Evolutionary conservation across 2,329 filamentous ascomycete species (phyloP).

Genomic region (Fusarium clavum): DNA sequence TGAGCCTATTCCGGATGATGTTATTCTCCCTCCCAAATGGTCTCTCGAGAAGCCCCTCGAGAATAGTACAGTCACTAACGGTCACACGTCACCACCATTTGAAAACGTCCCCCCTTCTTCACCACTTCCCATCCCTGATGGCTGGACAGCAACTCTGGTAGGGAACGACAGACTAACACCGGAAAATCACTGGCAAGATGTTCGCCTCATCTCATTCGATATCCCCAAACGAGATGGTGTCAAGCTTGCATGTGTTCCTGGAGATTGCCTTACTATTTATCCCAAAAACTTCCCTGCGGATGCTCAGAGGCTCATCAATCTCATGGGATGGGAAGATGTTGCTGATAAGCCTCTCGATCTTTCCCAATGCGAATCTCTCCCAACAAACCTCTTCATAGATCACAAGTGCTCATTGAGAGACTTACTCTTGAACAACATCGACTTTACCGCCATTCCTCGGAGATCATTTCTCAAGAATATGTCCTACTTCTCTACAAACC

Average conservation of each 20-base stretch:
- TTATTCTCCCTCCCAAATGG: slow-evolving; percentile 80
- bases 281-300: slow-evolving; percentile 89
- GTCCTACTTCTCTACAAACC: slow-evolving; percentile 77
- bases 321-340: slow-evolving; percentile 81
- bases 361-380: slow-evolving; percentile 49
- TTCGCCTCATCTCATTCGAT: slow-evolving; percentile 79
- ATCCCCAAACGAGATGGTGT: slow-evolving; percentile 49
- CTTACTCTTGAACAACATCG: slow-evolving; percentile 84
- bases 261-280: slow-evolving; percentile 83
- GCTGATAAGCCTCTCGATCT: slow-evolving; percentile 78
- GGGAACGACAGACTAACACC: slow-evolving; percentile 82
- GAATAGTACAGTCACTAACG: slow-evolving; percentile 14
- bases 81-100: slow-evolving; percentile 15
- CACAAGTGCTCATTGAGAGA: slow-evolving; percentile 72
- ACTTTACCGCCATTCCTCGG: slow-evolving; percentile 89
- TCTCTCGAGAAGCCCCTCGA: slow-evolving; percentile 45
- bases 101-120: slow-evolving; percentile 46
- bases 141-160: slow-evolving; percentile 67
- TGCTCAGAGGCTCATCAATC: slow-evolving; percentile 79
- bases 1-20: slow-evolving; percentile 77
- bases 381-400: slow-evolving; percentile 53
- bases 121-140: slow-evolving; percentile 67
- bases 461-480: slow-evolving; percentile 86
- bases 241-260: slow-evolving; percentile 66
- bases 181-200: slow-evolving; percentile 88